Conservation (phyloP, 495 filamentous ascomycete species). For the Terfezia boudieri region DNA sequence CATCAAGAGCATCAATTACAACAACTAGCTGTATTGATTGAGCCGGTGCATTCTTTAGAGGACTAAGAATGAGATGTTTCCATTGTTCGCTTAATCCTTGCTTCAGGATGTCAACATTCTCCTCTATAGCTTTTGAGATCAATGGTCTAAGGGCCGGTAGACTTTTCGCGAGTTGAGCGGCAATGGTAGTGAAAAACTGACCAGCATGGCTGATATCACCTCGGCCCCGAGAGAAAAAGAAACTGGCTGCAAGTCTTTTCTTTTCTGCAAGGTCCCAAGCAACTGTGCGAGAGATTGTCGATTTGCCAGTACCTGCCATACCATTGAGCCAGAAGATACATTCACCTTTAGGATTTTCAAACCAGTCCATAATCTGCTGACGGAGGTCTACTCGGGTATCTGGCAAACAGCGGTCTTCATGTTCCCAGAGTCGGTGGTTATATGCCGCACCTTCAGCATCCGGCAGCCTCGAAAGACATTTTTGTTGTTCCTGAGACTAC, state of each 20-base stretch:
- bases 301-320: conserved; percentile 19
- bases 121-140: conserved; percentile 4
- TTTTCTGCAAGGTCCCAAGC: background rate
- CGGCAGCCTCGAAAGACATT: background rate
- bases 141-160: background rate
- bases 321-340: conserved; percentile 22
- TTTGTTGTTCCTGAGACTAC: background rate
- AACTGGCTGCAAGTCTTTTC: conserved; percentile 4
- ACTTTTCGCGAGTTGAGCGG: conserved; percentile 5
- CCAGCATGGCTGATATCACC: conserved; percentile 8
- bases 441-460: background rate
- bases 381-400: conserved; percentile 7
- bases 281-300: conserved; percentile 17
- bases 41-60: background rate
- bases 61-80: conserved; percentile 9
- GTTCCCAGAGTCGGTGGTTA: background rate
- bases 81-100: conserved; percentile 5
- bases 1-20: conserved; percentile 21
- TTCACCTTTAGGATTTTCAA: background rate
- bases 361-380: conserved; percentile 4
- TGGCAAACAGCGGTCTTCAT: conserved; percentile 3
- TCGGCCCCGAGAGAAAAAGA: conserved; percentile 1
- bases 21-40: conserved; percentile 4
- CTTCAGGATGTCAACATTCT: conserved; percentile 1
- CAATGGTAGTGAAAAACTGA: conserved; percentile 10